Evolutionary conservation across 805 yeast species (phyloP).

Genomic region (Ogataea methylovora): DNA sequence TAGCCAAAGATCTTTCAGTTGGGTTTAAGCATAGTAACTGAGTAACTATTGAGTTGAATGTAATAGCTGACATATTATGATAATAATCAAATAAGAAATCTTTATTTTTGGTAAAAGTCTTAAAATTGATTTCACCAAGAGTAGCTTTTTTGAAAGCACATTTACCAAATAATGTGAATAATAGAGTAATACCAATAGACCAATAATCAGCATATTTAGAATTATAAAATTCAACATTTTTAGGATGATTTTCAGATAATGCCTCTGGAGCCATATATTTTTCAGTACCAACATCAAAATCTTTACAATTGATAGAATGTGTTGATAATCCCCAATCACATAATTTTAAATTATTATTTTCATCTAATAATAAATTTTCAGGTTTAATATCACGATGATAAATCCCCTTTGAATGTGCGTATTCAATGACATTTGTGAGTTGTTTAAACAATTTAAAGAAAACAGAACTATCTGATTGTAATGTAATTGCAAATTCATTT

Average conservation of each 20-base stretch:
- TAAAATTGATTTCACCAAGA: slow-evolving; percentile 32
- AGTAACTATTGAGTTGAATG: slow-evolving; percentile 33
- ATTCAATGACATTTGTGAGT: slow-evolving; percentile 42
- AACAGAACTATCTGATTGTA: slow-evolving; percentile 17
- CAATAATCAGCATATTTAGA: slow-evolving; percentile 43
- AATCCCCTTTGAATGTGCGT: slow-evolving; percentile 49
- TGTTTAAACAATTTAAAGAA: slow-evolving; percentile 34
- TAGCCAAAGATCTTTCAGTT: slow-evolving; percentile 30
- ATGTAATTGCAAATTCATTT: slow-evolving; percentile 17
- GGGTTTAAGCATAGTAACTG: slow-evolving; percentile 31
- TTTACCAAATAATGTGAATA: slow-evolving; percentile 43
- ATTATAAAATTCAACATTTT: background rate
- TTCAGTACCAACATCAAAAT: slow-evolving; percentile 46
- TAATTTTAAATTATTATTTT: slow-evolving; percentile 46
- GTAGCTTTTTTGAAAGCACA: slow-evolving; percentile 41
- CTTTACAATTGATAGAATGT: slow-evolving; percentile 18
- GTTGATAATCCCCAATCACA: slow-evolving; percentile 75
- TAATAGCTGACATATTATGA: slow-evolving; percentile 34
- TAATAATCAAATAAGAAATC: slow-evolving; percentile 42
- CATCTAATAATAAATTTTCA: slow-evolving; percentile 53
- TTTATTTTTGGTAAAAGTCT: slow-evolving; percentile 32
- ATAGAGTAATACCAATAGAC: slow-evolving; percentile 46
- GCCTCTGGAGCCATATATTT: slow-evolving; percentile 54
- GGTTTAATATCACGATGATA: slow-evolving; percentile 73
- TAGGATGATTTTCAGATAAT: slow-evolving; percentile 7